These are phyloP conservation scores for Lunularia cruciata DNA, from an alignment of 225 moss, liverwort and hornwort species.

Conservation along the genomic window DNA sequence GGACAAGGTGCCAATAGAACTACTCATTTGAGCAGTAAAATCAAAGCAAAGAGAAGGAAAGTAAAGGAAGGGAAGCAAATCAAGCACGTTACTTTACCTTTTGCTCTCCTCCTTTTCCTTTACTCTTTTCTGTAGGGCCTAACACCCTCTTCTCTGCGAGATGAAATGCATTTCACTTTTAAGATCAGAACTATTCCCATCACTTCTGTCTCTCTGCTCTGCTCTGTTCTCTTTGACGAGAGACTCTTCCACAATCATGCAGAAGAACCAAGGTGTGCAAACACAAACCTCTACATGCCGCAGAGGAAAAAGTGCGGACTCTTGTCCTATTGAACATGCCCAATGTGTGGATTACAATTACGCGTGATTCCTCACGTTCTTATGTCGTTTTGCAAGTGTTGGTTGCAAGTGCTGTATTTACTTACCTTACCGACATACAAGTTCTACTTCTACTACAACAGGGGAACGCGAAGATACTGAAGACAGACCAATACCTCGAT, in stretches of 20 bases:
- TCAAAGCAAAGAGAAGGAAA: too few species aligned
- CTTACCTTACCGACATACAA: too few species aligned
- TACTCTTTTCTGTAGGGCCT: not conserved
- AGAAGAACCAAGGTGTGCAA: not conserved
- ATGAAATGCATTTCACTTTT: not conserved
- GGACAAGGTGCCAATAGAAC: slow-evolving; percentile 6
- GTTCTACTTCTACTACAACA: too few species aligned
- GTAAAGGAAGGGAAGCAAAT: too few species aligned
- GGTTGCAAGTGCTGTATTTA: too few species aligned
- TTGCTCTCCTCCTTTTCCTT: not conserved
- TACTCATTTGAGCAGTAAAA: not conserved
- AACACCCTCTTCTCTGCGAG: too few species aligned
- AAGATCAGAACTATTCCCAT: not conserved
- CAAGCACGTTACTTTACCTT: not conserved
- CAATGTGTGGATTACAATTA: not conserved
- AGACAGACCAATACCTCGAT: too few species aligned
- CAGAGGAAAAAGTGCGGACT: not conserved
- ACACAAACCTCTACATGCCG: not conserved
- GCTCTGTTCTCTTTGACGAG: not conserved
- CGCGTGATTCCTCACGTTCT: not conserved
- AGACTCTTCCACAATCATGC: not conserved
- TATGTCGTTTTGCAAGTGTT: too few species aligned
- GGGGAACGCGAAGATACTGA: too few species aligned
- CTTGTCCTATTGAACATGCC: not conserved
- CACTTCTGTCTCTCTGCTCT: not conserved